These are phyloP conservation scores for Rhodomyrtus psidioides DNA, from an alignment of 441 rosid genomes.

Conservation along the genomic window DNA sequence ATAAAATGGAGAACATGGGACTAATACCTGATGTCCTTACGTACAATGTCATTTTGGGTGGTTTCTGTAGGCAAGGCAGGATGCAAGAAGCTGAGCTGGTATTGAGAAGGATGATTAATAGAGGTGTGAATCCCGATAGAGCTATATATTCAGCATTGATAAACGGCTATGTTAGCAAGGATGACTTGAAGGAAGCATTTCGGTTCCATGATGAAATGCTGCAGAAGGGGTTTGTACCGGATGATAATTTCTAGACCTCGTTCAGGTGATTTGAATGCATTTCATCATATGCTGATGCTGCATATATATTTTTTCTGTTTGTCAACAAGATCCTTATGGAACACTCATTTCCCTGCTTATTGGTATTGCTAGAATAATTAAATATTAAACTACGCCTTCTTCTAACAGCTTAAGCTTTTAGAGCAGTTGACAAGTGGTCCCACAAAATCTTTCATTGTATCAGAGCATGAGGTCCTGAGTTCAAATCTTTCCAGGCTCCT, in stretches of 20 bases:
- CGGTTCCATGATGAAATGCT: constrained; percentile 83
- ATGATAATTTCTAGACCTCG: constrained; percentile 41
- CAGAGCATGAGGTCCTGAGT: no score
- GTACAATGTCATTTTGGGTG: constrained; percentile 54
- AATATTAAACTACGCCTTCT: no score
- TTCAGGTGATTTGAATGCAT: neutral
- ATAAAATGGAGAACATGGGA: constrained; percentile 58
- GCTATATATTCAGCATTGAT: constrained; percentile 61
- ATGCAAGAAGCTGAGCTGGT: constrained; percentile 69
- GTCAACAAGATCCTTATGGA: neutral
- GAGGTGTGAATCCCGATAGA: constrained; percentile 59
- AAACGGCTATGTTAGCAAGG: constrained; percentile 68
- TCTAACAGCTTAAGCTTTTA: no score
- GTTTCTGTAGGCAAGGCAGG: constrained; percentile 68
- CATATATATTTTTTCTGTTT: neutral
- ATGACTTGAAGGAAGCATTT: constrained; percentile 78
- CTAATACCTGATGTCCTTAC: constrained; percentile 51
- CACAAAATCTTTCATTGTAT: no score
- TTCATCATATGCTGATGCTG: neutral
- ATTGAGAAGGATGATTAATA: constrained; percentile 56
- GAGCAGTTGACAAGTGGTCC: no score
- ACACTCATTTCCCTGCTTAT: neutral
- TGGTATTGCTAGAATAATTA: no score
- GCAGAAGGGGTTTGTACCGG: constrained; percentile 75
- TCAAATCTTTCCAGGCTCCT: no score